phyloP scores from a whole-genome alignment of 2,329 filamentous ascomycete genomes.

The Boeremia lycopersici region DNA sequence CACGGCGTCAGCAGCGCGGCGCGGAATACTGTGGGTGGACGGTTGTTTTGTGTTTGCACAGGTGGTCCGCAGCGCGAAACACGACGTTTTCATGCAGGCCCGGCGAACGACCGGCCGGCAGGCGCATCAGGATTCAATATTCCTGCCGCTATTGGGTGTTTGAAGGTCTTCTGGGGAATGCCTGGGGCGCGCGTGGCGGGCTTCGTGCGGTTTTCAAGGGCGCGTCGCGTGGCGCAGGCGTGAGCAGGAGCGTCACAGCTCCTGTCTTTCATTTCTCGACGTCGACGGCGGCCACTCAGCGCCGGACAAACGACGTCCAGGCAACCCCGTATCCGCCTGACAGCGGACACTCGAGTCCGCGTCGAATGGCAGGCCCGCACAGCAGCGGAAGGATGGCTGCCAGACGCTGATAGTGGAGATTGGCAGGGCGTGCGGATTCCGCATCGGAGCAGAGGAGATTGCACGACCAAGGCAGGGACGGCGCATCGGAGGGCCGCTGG shows the following conservation, averaged over 20 bases:
- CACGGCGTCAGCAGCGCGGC: background rate
- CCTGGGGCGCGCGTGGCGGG: background rate
- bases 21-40: background rate
- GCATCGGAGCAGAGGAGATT: conserved; percentile 10
- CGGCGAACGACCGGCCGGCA: background rate
- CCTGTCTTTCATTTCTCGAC: conserved; percentile 4
- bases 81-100: conserved; percentile 8
- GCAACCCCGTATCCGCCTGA: conserved; percentile 7
- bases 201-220: background rate
- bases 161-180: background rate
- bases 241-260: conserved; percentile 1
- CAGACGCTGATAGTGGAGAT: conserved; percentile 16
- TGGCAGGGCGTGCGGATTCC: conserved; percentile 10
- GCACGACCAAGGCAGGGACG: conserved; percentile 4
- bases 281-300: background rate
- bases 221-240: conserved; percentile 15
- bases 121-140: conserved; percentile 12
- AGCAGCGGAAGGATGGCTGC: conserved; percentile 1
- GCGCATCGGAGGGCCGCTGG: conserved; percentile 14
- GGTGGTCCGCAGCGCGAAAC: conserved; percentile 2
- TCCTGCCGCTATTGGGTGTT: conserved; percentile 15
- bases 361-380: background rate
- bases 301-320: background rate
- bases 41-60: background rate
- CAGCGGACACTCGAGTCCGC: conserved; percentile 8